phyloP scores from a whole-genome alignment of 495 filamentous ascomycete genomes.

The Hyphodiscus hymeniophilus region DNA sequence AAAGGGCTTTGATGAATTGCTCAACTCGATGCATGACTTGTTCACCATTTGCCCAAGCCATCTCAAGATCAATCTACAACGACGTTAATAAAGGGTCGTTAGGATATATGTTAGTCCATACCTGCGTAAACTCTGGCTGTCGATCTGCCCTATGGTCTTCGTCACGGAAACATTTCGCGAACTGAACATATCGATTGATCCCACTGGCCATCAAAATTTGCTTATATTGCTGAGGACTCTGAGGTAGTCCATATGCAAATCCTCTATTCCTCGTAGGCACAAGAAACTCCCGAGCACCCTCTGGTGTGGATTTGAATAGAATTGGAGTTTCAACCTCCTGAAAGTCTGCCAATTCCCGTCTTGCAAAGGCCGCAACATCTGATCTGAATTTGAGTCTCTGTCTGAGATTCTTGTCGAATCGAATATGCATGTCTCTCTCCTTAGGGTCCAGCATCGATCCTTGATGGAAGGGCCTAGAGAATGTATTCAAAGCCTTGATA shows the following conservation, averaged over 20 bases:
- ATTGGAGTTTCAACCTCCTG: slow-evolving; percentile 84
- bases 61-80: slow-evolving; percentile 77
- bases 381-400: slow-evolving; percentile 54
- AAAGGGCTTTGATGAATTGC: slow-evolving; percentile 51
- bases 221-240: slow-evolving; percentile 98
- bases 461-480: slow-evolving; percentile 64
- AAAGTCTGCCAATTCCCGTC: slow-evolving; percentile 52
- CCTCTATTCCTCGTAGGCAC: slow-evolving; percentile 73
- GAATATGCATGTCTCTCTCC: slow-evolving; percentile 79
- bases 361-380: slow-evolving; percentile 39
- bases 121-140: slow-evolving; percentile 96
- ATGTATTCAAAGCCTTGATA: slow-evolving; percentile 62
- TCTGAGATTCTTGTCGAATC: slow-evolving; percentile 54
- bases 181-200: slow-evolving; percentile 75
- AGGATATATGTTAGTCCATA: slow-evolving; percentile 23
- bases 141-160: slow-evolving; percentile 89
- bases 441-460: slow-evolving; percentile 35
- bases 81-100: neutral
- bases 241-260: slow-evolving; percentile 80
- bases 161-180: slow-evolving; percentile 92
- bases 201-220: slow-evolving; percentile 95
- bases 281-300: slow-evolving; percentile 92
- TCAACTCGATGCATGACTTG: slow-evolving; percentile 70
- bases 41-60: slow-evolving; percentile 68
- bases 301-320: slow-evolving; percentile 94